These are phyloP conservation scores for Candida krabiensis DNA, from an alignment of 805 yeast species.

Conservation along the genomic window DNA sequence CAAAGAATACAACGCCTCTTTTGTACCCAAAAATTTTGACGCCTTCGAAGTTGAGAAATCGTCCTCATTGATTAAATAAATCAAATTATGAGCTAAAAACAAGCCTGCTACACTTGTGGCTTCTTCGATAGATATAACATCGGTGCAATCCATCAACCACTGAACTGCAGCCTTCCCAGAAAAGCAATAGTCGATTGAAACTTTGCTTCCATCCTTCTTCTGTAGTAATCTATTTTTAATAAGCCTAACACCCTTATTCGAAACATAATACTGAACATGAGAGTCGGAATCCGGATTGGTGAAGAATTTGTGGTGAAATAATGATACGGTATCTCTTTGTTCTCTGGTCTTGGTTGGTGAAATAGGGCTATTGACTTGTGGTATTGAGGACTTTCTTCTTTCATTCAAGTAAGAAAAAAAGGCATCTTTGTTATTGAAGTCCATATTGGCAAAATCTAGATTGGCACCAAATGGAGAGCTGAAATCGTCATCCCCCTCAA, in stretches of 20 bases:
- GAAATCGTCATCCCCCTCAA: conserved; percentile 7
- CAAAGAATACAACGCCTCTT: conserved; percentile 25
- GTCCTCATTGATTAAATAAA: conserved; percentile 39
- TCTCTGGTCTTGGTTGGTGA: neutral
- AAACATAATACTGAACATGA: conserved; percentile 74
- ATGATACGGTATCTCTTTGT: conserved; percentile 38
- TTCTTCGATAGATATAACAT: conserved; percentile 52
- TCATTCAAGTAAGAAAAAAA: conserved; percentile 25
- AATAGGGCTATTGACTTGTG: neutral
- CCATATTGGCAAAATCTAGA: conserved; percentile 9
- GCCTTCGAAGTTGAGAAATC: conserved; percentile 1
- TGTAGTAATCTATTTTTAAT: conserved; percentile 38
- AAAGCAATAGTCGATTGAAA: conserved; percentile 48
- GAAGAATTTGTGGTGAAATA: conserved; percentile 74
- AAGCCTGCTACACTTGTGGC: conserved; percentile 53
- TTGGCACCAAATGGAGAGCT: conserved; percentile 12
- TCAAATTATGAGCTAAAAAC: conserved; percentile 46
- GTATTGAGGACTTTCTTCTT: conserved; percentile 13
- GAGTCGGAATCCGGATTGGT: conserved; percentile 89
- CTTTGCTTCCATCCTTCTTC: conserved; percentile 19
- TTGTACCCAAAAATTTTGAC: conserved; percentile 10
- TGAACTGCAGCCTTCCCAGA: conserved; percentile 80
- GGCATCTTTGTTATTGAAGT: conserved; percentile 12
- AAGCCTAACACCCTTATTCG: conserved; percentile 63
- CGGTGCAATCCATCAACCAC: conserved; percentile 91